A percentile compares a stretch with the other conserved stretches of the same genome.
These are phyloP conservation scores for Debaryomyces maramus DNA, from an alignment of 805 yeast species.

Conservation along the genomic window DNA sequence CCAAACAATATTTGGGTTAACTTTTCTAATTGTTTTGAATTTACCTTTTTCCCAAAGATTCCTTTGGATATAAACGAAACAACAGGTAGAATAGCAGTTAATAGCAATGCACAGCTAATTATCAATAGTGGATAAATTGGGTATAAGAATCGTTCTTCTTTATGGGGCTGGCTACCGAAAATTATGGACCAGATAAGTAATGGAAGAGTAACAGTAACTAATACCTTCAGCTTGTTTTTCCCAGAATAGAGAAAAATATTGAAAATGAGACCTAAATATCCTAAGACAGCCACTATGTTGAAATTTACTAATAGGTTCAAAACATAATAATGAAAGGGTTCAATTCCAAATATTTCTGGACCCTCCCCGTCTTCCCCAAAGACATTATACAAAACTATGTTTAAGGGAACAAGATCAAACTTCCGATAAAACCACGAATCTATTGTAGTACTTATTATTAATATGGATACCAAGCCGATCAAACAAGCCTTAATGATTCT, in stretches of 20 bases:
- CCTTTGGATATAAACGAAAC: not conserved
- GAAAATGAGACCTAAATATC: slow-evolving; percentile 36
- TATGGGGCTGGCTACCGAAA: slow-evolving; percentile 79
- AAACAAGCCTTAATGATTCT: slow-evolving; percentile 4
- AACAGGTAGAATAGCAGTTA: slow-evolving; percentile 15
- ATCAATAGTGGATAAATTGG: slow-evolving; percentile 76
- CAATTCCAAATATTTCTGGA: slow-evolving; percentile 88
- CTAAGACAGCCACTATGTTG: slow-evolving; percentile 52
- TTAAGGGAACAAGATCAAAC: slow-evolving; percentile 69
- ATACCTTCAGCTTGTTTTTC: slow-evolving; percentile 9
- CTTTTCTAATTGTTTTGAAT: slow-evolving; percentile 6
- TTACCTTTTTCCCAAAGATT: slow-evolving; percentile 15
- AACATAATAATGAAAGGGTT: slow-evolving; percentile 71
- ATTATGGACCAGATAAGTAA: slow-evolving; percentile 64
- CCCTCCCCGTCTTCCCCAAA: slow-evolving; percentile 68
- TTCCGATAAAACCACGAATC: slow-evolving; percentile 67
- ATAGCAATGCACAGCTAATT: slow-evolving; percentile 58
- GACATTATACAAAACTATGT: slow-evolving; percentile 83
- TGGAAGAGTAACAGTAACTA: slow-evolving; percentile 40
- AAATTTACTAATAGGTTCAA: slow-evolving; percentile 73
- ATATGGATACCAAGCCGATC: slow-evolving; percentile 15
- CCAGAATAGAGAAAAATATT: slow-evolving; percentile 16
- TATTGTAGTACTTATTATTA: slow-evolving; percentile 32
- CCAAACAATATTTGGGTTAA: slow-evolving; percentile 17
- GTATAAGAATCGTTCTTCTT: slow-evolving; percentile 88